Percentiles rank a stretch among this genome's conserved stretches.
Conservation (phyloP, 2,329 filamentous ascomycete species). For the Scedosporium boydii region DNA sequence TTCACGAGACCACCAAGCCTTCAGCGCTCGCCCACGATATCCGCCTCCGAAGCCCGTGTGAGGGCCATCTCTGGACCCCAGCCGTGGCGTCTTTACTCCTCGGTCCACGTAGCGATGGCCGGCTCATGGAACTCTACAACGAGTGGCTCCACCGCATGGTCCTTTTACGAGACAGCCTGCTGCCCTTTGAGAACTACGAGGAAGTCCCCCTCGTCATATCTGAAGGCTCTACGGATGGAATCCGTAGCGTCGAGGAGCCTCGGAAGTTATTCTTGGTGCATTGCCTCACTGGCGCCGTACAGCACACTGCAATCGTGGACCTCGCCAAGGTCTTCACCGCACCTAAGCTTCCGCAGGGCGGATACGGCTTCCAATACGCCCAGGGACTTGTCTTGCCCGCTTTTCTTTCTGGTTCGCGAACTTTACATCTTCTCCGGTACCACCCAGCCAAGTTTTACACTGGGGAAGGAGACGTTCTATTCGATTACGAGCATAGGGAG, state of each 20-base stretch:
- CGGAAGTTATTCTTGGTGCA: slow-evolving; percentile 1
- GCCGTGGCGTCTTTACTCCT: slow-evolving; percentile 1
- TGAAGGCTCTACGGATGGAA: neutral
- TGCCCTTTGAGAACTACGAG: slow-evolving; percentile 15
- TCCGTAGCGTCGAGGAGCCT: slow-evolving; percentile 1
- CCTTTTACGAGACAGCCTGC: slow-evolving; percentile 13
- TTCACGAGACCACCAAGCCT: neutral
- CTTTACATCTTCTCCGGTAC: slow-evolving; percentile 3
- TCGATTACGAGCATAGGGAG: neutral
- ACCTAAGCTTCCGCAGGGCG: neutral
- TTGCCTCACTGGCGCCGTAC: slow-evolving; percentile 3
- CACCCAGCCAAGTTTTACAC: neutral
- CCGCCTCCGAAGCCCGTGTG: slow-evolving; percentile 1
- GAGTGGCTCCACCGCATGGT: slow-evolving; percentile 16
- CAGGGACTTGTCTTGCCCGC: slow-evolving; percentile 4
- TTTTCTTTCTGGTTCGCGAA: slow-evolving; percentile 1
- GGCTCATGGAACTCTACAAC: slow-evolving; percentile 14
- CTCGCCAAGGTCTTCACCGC: slow-evolving; percentile 5
- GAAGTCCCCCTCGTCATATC: slow-evolving; percentile 9
- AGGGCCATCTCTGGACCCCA: slow-evolving; percentile 6
- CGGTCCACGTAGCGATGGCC: slow-evolving; percentile 2
- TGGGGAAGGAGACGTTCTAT: neutral
- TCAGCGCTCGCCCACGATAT: neutral
- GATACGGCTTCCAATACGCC: slow-evolving; percentile 4
- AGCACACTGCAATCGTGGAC: slow-evolving; percentile 3